Evolutionary conservation across 2,329 filamentous ascomycete species (phyloP), one percentile per base, ranked within the genome.

Genomic region (Aspergillus clavatus): DNA sequence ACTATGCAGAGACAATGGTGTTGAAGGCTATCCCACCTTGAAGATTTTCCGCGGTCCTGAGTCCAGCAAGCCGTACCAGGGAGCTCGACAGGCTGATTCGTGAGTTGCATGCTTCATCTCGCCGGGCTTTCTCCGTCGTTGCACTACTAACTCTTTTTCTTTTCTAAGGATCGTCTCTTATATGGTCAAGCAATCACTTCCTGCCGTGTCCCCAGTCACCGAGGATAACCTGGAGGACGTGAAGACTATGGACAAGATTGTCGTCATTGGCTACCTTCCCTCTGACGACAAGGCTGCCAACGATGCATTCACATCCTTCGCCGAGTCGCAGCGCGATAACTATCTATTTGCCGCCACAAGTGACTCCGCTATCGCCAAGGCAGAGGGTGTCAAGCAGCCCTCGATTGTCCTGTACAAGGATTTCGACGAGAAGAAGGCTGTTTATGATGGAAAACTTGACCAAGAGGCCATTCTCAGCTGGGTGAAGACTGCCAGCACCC

Each of bases 141-240:
- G 6, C 43, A 44, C 24, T 54, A 43, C 65, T 64, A 35, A 66
- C 52, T 16, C 24, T 35, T 36, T 35, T 38, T 23, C 18, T 14
- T 21, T 38, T 27, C 2, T 27, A 52, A 79, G 78, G 27, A 82
- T 86, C 59, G 71, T 84, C 53, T 86, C 82, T 21, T 97, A 95
- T 79, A 98, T 98, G 93, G 86, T 89, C 70, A 98, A 97, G 82
- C 93, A 97, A 76, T 87, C 88, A 21, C 81, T 98, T 50, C 93
- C 93, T 43, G 87, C 93, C 54, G 90, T 98, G 54, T 96, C 93
- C 5, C 65, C 80, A 54, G 79, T 98, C 48, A 84, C 80, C 60
- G 83, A 86, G 70, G 87, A 91, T 55, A 89, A 84, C 48, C 76
- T 96, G 44, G 87, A 90, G 67, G 90, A 95, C 61, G 95, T 98